Evolutionary conservation across 108 stramenopile species (phyloP).

Genomic region (Cyclotella baltica): DNA sequence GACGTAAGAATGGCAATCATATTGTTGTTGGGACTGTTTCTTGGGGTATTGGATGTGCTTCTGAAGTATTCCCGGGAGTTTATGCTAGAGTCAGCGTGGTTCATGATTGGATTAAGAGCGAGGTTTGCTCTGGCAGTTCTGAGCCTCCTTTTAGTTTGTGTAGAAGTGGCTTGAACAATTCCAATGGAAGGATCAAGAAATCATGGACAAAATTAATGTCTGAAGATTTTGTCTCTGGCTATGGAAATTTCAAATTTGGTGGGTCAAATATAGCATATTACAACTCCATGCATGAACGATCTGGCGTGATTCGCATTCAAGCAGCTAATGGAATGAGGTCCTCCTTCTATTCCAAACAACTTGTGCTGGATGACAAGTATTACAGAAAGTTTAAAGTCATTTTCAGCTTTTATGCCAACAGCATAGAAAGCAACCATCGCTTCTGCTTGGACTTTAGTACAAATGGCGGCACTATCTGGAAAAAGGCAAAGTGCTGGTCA

Average conservation of each 20-base stretch:
- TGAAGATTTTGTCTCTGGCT: slow-evolving; percentile 16
- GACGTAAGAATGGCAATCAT: slow-evolving; percentile 24
- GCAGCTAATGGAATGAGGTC: slow-evolving; percentile 16
- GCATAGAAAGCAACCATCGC: slow-evolving; percentile 35
- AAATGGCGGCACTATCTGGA: slow-evolving; percentile 24
- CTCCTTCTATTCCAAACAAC: slow-evolving; percentile 19
- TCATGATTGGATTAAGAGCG: slow-evolving; percentile 61
- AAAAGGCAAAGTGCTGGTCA: slow-evolving; percentile 29
- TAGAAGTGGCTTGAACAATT: not conserved
- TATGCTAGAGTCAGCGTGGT: slow-evolving; percentile 59
- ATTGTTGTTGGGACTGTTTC: slow-evolving; percentile 41
- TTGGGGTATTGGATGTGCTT: slow-evolving; percentile 55
- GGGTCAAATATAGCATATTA: slow-evolving; percentile 18
- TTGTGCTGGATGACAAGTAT: not conserved
- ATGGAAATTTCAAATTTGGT: slow-evolving; percentile 13
- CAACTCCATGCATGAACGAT: slow-evolving; percentile 12
- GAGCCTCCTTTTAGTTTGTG: slow-evolving; percentile 11
- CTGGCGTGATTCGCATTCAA: slow-evolving; percentile 26
- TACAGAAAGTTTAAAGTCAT: slow-evolving; percentile 26
- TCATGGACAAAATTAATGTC: slow-evolving; percentile 11
- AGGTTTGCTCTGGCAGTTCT: slow-evolving; percentile 47
- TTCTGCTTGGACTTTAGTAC: slow-evolving; percentile 40
- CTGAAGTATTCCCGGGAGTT: slow-evolving; percentile 46
- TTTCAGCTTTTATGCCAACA: slow-evolving; percentile 35
- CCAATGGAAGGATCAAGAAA: not conserved